Base-by-base conservation (phyloP, 2,329 filamentous ascomycete species). In the Akanthomyces lecanii region DNA sequence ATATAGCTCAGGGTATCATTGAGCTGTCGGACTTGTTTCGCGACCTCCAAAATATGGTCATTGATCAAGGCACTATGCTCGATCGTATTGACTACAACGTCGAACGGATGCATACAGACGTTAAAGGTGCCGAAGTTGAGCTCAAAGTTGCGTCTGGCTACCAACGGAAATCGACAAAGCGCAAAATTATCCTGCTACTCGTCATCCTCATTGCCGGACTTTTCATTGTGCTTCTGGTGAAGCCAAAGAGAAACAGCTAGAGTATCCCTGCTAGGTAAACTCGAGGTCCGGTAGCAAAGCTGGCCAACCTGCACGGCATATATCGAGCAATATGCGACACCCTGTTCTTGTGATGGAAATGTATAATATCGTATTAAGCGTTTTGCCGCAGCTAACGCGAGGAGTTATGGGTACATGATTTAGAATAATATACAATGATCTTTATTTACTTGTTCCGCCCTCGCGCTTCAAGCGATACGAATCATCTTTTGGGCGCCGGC, bases 11-110 rank as follows among this genome's bases (percentile, higher is more conserved):
- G 73, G 94, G 95, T 63, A 98, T 99, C 75, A 98, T 99, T 71
- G 94, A 98, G 73, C 81, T 99, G 8, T 91, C 94, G 4, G 95
- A 97, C 74, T 91, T 99, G 57, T 99, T 99, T 79, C 91, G 96
- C 66, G 95, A 99, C 71, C 80, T 99, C 36, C 95, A 99, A 76
- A 89, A 83, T 54, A 98, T 99, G 93, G 92, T 96, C 69, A 93
- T 96, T 67, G 90, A 95, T 72, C 90, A 95, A 75, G 92, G 92
- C 60, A 95, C 91, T 16, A 90, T 96, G 84, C 82, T 97, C 25
- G 93, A 96, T 75, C 89, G 95, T 71, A 96, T 96, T 70, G 96
- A 99, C 76, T 99, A 97, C 78, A 99, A 99, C 70, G 92, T 99
- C 60, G 95, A 99, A 77, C 85, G 89, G 65, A 97, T 98, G 90